Conservation (phyloP, 768 basidiomycete genomes). For the Gymnopilus dilepis region DNA sequence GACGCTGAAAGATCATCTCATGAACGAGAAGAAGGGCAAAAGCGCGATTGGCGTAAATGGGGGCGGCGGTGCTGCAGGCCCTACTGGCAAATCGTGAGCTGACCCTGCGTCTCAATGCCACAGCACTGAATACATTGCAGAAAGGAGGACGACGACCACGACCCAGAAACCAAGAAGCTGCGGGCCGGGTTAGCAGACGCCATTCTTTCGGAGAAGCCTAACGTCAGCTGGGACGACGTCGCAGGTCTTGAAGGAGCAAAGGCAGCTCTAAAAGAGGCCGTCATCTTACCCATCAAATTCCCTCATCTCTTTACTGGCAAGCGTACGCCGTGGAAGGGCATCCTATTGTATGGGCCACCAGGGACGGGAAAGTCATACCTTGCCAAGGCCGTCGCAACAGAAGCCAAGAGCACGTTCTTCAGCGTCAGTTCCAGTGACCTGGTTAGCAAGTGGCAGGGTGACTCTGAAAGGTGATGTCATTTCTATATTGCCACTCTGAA, state of each 20-base stretch:
- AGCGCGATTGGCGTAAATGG: slow-evolving; percentile 57
- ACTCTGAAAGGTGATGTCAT: slow-evolving; percentile 86
- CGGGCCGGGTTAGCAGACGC: slow-evolving; percentile 88
- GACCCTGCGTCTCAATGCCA: not conserved
- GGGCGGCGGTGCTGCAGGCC: slow-evolving; percentile 41
- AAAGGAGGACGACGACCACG: slow-evolving; percentile 73
- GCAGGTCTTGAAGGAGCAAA: slow-evolving; percentile 96
- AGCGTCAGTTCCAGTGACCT: slow-evolving; percentile 94
- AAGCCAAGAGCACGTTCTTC: slow-evolving; percentile 99
- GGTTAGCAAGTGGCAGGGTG: slow-evolving; percentile 99
- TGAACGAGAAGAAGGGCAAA: slow-evolving; percentile 62
- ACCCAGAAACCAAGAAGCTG: slow-evolving; percentile 95
- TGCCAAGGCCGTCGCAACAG: slow-evolving; percentile 98
- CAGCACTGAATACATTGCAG: slow-evolving; percentile 25
- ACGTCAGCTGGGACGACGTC: slow-evolving; percentile 98
- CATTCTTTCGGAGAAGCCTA: slow-evolving; percentile 91
- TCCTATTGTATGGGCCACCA: slow-evolving; percentile 95
- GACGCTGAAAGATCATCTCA: slow-evolving; percentile 85
- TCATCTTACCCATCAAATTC: slow-evolving; percentile 99
- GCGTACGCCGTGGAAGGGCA: slow-evolving; percentile 96
- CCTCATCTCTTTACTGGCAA: slow-evolving; percentile 99
- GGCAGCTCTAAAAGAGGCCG: slow-evolving; percentile 95
- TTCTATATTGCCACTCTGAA: not conserved
- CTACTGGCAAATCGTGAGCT: slow-evolving; percentile 53
- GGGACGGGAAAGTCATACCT: slow-evolving; percentile 97